Evolutionary conservation across 2,329 filamentous ascomycete genomes (phyloP), one percentile per base, ranked within the genome.

Genomic region (Aspergillus awamori): DNA sequence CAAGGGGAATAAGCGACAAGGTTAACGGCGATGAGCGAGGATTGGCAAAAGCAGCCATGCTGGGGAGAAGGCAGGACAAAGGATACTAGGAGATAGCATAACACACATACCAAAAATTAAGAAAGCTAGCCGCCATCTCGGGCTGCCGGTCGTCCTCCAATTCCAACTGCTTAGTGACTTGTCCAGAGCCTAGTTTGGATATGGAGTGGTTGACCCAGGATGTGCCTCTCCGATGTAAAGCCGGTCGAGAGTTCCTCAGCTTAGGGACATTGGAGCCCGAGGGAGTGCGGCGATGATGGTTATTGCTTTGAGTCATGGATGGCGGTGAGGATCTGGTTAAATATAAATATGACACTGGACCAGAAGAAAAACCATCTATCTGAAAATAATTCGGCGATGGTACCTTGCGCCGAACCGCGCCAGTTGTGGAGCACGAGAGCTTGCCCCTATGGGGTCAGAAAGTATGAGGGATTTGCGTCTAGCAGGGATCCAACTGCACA

Each of bases 71-170:
- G 54, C 24, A n/a, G 57, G 48, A 57, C 28, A 11, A 10, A 11
- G 58, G 28, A 49, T 38, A 55, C 48, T 48, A 11, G 60, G 26
- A 58, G 26, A 39, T 13, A 43, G 55, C 33, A 53, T 22, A 59
- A 26, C 38, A 72, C 36, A 72, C 77, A 66, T 76, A 80, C 78
- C 78, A 81, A 67, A 76, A 81, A 62, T 80, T 79, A 48, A 80
- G 66, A 52, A 81, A 81, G 64, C 76, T 79, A 48, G 78, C 70
- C 7, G 77, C 74, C 78, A 81, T 80, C 56, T 77, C 76, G 60
- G 68, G 60, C 36, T 71, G 67, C 43, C 63, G 63, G 58, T 74
- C 70, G 64, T 74, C 68, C 43, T 69, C 67, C 53, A 62, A 63
- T 39, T 62, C 63, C 30, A 62, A 56, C 54, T 58, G 63, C 59